Percentiles rank a stretch among this genome's conserved stretches.
These are phyloP conservation scores for Beverwykella pulmonaria DNA, from an alignment of 495 filamentous ascomycete genomes.

Conservation along the genomic window DNA sequence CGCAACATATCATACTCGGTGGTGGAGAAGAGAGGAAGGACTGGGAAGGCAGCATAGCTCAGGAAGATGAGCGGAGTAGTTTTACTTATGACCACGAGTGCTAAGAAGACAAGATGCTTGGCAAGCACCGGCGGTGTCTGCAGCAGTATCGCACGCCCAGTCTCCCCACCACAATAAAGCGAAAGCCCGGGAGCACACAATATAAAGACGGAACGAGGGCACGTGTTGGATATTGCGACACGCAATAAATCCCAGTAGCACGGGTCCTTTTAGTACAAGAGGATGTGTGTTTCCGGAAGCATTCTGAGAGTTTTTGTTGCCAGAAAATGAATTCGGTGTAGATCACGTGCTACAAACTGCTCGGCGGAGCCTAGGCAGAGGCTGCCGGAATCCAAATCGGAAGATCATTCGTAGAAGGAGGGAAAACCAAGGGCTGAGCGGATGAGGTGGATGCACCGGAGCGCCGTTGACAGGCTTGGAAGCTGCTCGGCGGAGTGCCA, in stretches of 20 bases:
- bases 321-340: background rate
- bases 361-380: background rate
- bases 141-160: constrained; percentile 1
- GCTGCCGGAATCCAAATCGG: background rate
- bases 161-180: background rate
- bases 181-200: constrained; percentile 3
- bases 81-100: constrained; percentile 23
- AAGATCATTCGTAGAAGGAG: background rate
- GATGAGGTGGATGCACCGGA: background rate
- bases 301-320: background rate
- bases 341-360: constrained; percentile 8
- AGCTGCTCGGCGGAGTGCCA: background rate
- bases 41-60: constrained; percentile 3
- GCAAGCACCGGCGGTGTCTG: constrained; percentile 10
- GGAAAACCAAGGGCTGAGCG: background rate
- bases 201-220: background rate
- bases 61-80: constrained; percentile 19
- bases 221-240: constrained; percentile 1
- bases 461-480: background rate
- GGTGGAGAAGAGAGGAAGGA: background rate
- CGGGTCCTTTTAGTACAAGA: background rate
- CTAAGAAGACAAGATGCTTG: constrained; percentile 33
- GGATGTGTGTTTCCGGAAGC: background rate
- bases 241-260: background rate
- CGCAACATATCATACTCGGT: background rate